A percentile compares a stretch with the other conserved stretches of the same genome.
These are phyloP conservation scores for Geranomyces variabilis DNA, from an alignment of 192 early-diverging fungal species.

Conservation along the genomic window DNA sequence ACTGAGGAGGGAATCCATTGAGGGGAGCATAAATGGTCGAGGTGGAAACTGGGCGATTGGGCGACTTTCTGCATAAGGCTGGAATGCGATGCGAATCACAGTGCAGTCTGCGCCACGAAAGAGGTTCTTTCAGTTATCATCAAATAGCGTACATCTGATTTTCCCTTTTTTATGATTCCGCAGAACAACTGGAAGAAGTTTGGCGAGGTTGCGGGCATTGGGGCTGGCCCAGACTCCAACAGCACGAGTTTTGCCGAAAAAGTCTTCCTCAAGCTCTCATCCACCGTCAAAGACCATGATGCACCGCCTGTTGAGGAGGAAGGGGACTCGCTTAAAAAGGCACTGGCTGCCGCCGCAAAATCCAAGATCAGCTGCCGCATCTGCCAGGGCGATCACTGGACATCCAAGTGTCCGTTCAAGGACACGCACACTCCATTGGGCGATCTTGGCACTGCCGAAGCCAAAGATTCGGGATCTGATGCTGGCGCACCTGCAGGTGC, in stretches of 20 bases:
- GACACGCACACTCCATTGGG: constrained; percentile 84
- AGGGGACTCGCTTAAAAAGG: constrained; percentile 56
- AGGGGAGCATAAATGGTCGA: too few relatives aligned
- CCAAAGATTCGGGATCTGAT: constrained; percentile 1
- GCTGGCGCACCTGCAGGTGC: constrained; percentile 20
- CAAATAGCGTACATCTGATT: too few relatives aligned
- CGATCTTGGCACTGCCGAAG: constrained; percentile 54
- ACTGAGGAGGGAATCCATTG: constrained; percentile 3
- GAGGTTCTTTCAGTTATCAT: too few relatives aligned
- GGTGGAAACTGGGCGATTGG: too few relatives aligned
- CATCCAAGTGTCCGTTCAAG: constrained; percentile 97
- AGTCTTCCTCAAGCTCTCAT: constrained; percentile 82
- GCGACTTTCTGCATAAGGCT: too few relatives aligned
- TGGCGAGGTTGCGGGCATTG: constrained; percentile 78
- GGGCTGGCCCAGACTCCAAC: constrained; percentile 81
- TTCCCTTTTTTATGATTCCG: not conserved
- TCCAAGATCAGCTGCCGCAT: constrained; percentile 93
- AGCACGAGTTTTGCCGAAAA: constrained; percentile 89
- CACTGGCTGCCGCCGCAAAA: constrained; percentile 61
- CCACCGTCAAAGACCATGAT: constrained; percentile 61
- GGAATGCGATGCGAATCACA: too few relatives aligned
- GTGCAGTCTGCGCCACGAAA: too few relatives aligned
- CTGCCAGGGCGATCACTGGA: constrained; percentile 97
- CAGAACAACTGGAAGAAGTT: constrained; percentile 86
- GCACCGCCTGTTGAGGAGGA: constrained; percentile 66